Conservation (phyloP, 352 stramenopile species). For the Phytophthora macrochlamydospora region DNA sequence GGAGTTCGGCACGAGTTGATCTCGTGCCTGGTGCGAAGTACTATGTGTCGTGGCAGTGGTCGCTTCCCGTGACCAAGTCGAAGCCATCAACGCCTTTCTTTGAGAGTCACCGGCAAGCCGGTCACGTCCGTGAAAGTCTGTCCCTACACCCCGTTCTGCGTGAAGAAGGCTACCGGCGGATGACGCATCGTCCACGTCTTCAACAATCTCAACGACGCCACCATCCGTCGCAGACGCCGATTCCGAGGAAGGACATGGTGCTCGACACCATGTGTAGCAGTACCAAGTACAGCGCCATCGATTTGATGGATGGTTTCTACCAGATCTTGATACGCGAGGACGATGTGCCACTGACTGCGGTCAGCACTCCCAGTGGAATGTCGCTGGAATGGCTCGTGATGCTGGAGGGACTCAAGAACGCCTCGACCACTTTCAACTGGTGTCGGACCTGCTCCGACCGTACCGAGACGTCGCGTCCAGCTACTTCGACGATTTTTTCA, state of each 20-base stretch:
- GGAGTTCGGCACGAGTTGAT: conserved; percentile 18
- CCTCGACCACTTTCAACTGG: conserved; percentile 5
- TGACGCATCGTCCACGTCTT: conserved; percentile 38
- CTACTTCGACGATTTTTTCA: conserved; percentile 12
- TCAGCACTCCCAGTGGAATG: conserved; percentile 16
- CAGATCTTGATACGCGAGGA: conserved; percentile 22
- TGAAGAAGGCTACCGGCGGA: conserved; percentile 1
- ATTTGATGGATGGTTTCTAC: conserved; percentile 34
- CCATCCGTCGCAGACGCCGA: conserved; percentile 27
- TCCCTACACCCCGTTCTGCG: conserved; percentile 3
- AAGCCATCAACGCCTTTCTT: conserved; percentile 28
- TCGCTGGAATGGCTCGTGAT: background rate
- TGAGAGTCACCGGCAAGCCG: background rate
- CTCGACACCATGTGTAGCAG: conserved; percentile 26
- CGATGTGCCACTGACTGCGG: conserved; percentile 15
- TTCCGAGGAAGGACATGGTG: conserved; percentile 29
- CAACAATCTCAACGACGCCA: conserved; percentile 35
- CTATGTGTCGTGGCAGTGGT: conserved; percentile 20
- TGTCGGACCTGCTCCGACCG: conserved; percentile 1
- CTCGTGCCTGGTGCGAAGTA: conserved; percentile 9
- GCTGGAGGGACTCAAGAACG: background rate
- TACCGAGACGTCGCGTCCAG: conserved; percentile 8
- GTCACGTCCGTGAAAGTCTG: conserved; percentile 3
- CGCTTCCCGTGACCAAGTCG: conserved; percentile 18
- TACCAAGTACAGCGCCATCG: conserved; percentile 28